Base-by-base conservation (phyloP, 1,284 basidiomycete genomes). In the Cutaneotrichosporon sp. region DNA sequence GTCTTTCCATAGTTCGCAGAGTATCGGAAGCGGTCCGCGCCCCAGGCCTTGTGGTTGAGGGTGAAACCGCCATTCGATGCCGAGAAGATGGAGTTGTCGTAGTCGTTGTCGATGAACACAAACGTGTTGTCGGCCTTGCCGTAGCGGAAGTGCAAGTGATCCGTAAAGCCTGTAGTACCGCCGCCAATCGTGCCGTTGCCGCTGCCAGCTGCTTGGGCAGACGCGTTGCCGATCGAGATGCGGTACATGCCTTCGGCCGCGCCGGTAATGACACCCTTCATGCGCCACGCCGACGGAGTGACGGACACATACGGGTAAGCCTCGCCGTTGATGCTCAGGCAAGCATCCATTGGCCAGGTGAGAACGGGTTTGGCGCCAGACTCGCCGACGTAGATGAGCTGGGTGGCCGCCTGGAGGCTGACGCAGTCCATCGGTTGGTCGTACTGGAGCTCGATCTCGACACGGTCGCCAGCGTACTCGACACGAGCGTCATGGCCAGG, bases 1-100 rank as follows among this genome's bases (percentile, higher is more conserved):
- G 86, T 89, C 78, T 86, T 84, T n/a, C 90, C 91, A 72, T 90
- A 95, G 81, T 94, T 89, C 81, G 86, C 86, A 10, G 90, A 88
- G 78, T 92, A 94, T 55, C 92, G 86, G 83, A 91, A 88, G 82
- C 82, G 86, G 69, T 95, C 91, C n/a, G 92, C 92, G 58, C 92
- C 92, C 56, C 85, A 84, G 4, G 92, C 92, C 56, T 85, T 86
- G 81, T 95, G 92, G 2, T 85, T 86, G 76, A 92, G 90, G 4
- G 84, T 86, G 77, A 89, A 92, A 68, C 87, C 81, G 56, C 85
- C 87, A 67, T 85, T 81, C 9, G 85, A 82, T 60, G 84, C 83
- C 22, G 83, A 83, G 73, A 94, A 87, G 2, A 90, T 83, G 49
- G 80, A 81, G 51, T 81, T 83, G 76, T 69, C 72, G 75, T 92